These are phyloP conservation scores for Cryptococcus maquisensis DNA, from an alignment of 1,284 basidiomycete species.

Conservation along the genomic window DNA sequence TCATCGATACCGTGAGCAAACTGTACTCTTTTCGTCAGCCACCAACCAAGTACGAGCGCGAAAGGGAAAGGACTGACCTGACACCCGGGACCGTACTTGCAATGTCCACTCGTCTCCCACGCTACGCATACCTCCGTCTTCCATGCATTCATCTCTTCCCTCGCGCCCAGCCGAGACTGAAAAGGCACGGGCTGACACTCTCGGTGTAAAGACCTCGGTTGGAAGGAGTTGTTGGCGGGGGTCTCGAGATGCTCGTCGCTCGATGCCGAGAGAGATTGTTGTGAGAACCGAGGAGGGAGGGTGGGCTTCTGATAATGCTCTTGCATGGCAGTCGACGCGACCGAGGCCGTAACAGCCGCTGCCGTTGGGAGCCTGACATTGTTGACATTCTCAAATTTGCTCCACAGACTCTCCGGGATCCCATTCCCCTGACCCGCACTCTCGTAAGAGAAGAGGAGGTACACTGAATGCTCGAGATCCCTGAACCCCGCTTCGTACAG, in stretches of 20 bases:
- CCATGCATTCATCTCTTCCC: not conserved
- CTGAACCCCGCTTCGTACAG: constrained; percentile 26
- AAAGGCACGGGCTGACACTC: too few relatives aligned
- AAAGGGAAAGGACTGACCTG: constrained; percentile 7
- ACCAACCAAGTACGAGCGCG: not conserved
- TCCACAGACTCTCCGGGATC: constrained; percentile 39
- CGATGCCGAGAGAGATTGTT: not conserved
- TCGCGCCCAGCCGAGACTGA: not conserved
- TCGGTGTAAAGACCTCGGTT: too few relatives aligned
- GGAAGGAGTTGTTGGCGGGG: too few relatives aligned
- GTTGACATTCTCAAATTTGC: constrained; percentile 18
- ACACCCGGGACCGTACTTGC: constrained; percentile 13
- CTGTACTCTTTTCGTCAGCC: constrained; percentile 2
- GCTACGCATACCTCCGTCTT: constrained; percentile 18
- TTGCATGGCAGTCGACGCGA: not conserved
- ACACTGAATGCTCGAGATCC: constrained; percentile 23
- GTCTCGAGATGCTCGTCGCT: too few relatives aligned
- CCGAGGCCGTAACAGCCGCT: constrained; percentile 6
- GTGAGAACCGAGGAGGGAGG: not conserved
- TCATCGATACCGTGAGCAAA: constrained; percentile 24
- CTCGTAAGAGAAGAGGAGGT: constrained; percentile 18
- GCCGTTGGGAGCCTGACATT: constrained; percentile 3
- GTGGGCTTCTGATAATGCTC: not conserved
- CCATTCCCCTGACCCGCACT: constrained; percentile 31
- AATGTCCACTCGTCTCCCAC: constrained; percentile 7